Conservation (phyloP, 2,329 filamentous ascomycete genomes). For the Aspergillus versicolor region DNA sequence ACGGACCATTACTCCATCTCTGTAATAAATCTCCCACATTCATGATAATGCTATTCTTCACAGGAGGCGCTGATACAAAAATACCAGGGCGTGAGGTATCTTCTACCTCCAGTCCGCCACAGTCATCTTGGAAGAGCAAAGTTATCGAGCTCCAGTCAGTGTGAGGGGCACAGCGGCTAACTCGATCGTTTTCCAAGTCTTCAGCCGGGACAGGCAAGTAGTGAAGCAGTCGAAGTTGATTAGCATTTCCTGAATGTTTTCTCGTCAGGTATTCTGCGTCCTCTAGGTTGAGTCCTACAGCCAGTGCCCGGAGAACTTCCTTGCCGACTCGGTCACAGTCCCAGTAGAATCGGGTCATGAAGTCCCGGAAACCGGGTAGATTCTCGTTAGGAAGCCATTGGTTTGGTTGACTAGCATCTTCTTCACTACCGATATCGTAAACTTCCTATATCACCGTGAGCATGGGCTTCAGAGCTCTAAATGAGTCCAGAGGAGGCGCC, state of each 20-base stretch:
- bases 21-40: conserved; percentile 53
- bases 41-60: conserved; percentile 47
- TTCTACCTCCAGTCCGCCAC: conserved; percentile 53
- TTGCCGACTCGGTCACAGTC: conserved; percentile 44
- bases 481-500: neutral
- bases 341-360: conserved; percentile 53
- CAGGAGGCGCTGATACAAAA: conserved; percentile 43
- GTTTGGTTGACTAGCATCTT: conserved; percentile 48
- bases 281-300: conserved; percentile 48
- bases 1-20: conserved; percentile 50
- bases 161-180: conserved; percentile 53
- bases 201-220: conserved; percentile 53
- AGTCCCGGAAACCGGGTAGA: conserved; percentile 49
- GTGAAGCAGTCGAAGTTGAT: conserved; percentile 61
- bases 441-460: conserved; percentile 43
- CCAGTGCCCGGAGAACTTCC: conserved; percentile 49
- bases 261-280: conserved; percentile 46
- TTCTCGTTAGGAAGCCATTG: conserved; percentile 49
- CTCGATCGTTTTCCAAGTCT: conserved; percentile 43
- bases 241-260: conserved; percentile 56
- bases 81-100: conserved; percentile 38
- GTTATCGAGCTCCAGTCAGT: conserved; percentile 57
- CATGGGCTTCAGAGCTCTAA: neutral
- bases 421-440: conserved; percentile 53
- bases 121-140: conserved; percentile 55